phyloP scores from a whole-genome alignment of 1,284 basidiomycete genomes.

The Cryptococcus sp. region DNA sequence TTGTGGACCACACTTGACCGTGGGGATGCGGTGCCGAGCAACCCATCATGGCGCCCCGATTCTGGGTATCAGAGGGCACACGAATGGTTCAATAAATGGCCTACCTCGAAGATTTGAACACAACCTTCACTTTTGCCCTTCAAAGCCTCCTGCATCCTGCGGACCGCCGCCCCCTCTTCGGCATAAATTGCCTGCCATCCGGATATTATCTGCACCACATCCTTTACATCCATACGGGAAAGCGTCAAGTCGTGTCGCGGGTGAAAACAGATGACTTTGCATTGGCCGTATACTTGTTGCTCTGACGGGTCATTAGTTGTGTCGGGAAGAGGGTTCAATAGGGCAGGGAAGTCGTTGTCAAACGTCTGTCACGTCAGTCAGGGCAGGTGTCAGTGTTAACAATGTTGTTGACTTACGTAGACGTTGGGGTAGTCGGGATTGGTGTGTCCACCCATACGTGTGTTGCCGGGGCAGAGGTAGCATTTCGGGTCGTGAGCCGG shows the following conservation, averaged over 20 bases:
- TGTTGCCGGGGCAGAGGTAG: constrained; percentile 87
- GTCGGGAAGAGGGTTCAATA: constrained; percentile 66
- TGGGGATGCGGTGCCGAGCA: constrained; percentile 95
- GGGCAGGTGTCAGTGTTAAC: no score
- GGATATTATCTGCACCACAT: constrained; percentile 66
- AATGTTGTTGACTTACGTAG: constrained; percentile 49
- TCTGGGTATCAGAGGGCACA: constrained; percentile 52
- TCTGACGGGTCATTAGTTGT: constrained; percentile 70
- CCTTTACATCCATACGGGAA: constrained; percentile 60
- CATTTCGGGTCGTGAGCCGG: constrained; percentile 73
- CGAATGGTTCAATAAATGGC: constrained; percentile 15
- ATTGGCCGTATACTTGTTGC: no score
- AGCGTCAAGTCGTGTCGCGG: constrained; percentile 88
- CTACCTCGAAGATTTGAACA: constrained; percentile 83
- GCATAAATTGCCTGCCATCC: constrained; percentile 72
- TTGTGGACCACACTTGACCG: constrained; percentile 85
- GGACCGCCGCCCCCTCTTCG: constrained; percentile 53
- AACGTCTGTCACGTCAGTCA: constrained; percentile 52
- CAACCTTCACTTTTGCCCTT: constrained; percentile 54
- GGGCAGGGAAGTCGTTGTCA: constrained; percentile 81
- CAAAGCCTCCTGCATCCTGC: constrained; percentile 9
- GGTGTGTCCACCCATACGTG: constrained; percentile 65
- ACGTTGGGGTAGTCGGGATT: constrained; percentile 71
- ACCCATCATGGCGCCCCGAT: constrained; percentile 94
- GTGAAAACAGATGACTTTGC: constrained; percentile 87